A percentile compares a stretch with the other conserved stretches of the same genome.
These are phyloP conservation scores for Pythium brassicae DNA, from an alignment of 352 stramenopile genomes.

Conservation along the genomic window DNA sequence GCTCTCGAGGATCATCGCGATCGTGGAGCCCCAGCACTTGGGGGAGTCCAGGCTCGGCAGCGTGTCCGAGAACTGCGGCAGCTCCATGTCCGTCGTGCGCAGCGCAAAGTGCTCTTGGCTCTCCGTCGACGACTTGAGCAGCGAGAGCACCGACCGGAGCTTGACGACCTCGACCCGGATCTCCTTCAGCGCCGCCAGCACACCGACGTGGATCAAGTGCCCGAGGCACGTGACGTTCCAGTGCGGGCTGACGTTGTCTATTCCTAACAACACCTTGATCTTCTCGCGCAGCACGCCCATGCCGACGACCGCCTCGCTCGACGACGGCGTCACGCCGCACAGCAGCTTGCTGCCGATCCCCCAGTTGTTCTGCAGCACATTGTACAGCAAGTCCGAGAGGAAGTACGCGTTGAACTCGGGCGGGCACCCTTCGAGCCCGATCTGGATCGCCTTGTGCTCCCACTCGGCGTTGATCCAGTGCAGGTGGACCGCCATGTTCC, in stretches of 20 bases:
- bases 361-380: constrained; percentile 78
- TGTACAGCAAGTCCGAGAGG: constrained; percentile 76
- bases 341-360: constrained; percentile 65
- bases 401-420: constrained; percentile 72
- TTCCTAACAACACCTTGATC: constrained; percentile 72
- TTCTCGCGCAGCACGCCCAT: constrained; percentile 79
- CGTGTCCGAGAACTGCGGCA: constrained; percentile 51
- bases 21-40: constrained; percentile 63
- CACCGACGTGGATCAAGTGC: constrained; percentile 66
- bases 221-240: constrained; percentile 76
- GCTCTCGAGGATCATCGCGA: constrained; percentile 73
- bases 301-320: constrained; percentile 55
- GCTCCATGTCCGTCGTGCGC: constrained; percentile 59
- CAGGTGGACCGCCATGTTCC: constrained; percentile 69
- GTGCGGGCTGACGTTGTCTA: constrained; percentile 65
- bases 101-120: constrained; percentile 72
- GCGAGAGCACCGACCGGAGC: constrained; percentile 62
- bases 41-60: constrained; percentile 67
- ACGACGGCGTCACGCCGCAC: constrained; percentile 60
- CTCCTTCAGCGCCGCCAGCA: constrained; percentile 63
- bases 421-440: constrained; percentile 66
- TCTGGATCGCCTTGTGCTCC: constrained; percentile 80
- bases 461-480: constrained; percentile 85
- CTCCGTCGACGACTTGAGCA: constrained; percentile 68
- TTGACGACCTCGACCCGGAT: constrained; percentile 73